These are phyloP conservation scores for Pseudogymnoascus sp. DNA, from an alignment of 2,329 filamentous ascomycete species.

Conservation along the genomic window DNA sequence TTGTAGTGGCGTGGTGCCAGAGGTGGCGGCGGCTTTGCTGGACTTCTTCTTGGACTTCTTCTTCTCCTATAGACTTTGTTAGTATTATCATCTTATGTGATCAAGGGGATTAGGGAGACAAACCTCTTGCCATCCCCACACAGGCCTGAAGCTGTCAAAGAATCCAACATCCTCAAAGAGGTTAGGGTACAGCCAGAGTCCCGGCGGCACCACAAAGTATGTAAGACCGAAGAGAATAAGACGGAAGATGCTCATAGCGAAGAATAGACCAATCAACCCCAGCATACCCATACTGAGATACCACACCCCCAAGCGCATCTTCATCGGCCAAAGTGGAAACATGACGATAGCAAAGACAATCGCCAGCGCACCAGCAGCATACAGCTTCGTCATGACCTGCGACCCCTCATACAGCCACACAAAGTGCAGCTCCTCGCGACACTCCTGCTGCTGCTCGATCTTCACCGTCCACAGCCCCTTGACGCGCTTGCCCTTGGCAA, in stretches of 20 bases:
- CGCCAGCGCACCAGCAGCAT: constrained; percentile 74
- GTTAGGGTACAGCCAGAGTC: constrained; percentile 97
- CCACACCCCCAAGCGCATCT: constrained; percentile 89
- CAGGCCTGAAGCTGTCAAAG: constrained; percentile 89
- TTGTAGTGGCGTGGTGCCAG: constrained; percentile 20
- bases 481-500: constrained; percentile 65
- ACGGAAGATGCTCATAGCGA: constrained; percentile 94
- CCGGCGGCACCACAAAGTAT: constrained; percentile 75
- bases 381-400: constrained; percentile 89
- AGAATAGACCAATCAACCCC: constrained; percentile 84
- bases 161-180: constrained; percentile 98
- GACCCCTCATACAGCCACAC: constrained; percentile 94
- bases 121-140: constrained; percentile 99
- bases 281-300: constrained; percentile 94
- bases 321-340: constrained; percentile 93
- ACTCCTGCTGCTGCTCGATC: constrained; percentile 94
- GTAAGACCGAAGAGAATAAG: constrained; percentile 91
- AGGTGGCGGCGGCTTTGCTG: constrained; percentile 24
- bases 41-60: constrained; percentile 33
- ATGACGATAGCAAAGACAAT: constrained; percentile 83
- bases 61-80: constrained; percentile 23
- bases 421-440: constrained; percentile 81
- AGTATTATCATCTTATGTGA: neutral
- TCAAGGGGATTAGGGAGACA: constrained; percentile 25
- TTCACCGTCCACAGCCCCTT: constrained; percentile 96